phyloP scores from a whole-genome alignment of 495 filamentous ascomycete species.

The Diplogelasinospora grovesii region DNA sequence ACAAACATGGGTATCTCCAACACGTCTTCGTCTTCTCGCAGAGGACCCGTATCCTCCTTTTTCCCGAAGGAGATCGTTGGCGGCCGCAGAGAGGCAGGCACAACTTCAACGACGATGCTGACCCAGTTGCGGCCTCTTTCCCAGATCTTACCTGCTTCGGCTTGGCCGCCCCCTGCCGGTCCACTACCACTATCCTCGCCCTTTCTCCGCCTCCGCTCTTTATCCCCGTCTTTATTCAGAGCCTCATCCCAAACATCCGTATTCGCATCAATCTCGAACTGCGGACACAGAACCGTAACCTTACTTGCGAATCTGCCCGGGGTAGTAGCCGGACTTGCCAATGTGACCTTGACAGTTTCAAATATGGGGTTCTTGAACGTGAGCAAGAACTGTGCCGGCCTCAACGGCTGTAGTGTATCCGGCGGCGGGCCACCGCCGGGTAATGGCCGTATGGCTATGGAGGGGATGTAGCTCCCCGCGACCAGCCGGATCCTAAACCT shows the following conservation, averaged over 20 bases:
- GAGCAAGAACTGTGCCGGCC: conserved; percentile 74
- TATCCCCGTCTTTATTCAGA: conserved; percentile 44
- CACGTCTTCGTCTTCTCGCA: conserved; percentile 76
- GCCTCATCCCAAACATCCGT: conserved; percentile 96
- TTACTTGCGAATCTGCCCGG: conserved; percentile 69
- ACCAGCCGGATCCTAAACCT: conserved; percentile 86
- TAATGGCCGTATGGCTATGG: conserved; percentile 62
- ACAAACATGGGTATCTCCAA: conserved; percentile 94
- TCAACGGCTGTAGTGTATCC: conserved; percentile 52
- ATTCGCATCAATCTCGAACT: conserved; percentile 92
- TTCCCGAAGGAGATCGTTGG: conserved; percentile 14
- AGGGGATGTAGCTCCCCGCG: conserved; percentile 82
- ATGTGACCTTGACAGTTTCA: conserved; percentile 76
- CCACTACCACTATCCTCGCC: conserved; percentile 29
- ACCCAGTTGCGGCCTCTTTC: conserved; percentile 94
- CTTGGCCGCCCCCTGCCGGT: conserved; percentile 49
- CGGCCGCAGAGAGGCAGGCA: conserved; percentile 55
- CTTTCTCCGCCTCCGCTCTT: conserved; percentile 30
- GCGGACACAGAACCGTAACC: conserved; percentile 88
- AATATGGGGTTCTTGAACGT: conserved; percentile 92
- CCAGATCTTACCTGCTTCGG: conserved; percentile 92
- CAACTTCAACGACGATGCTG: conserved; percentile 81
- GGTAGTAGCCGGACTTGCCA: conserved; percentile 76
- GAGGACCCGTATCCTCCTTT: conserved; percentile 12
- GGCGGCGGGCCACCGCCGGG: conserved; percentile 2